Evolutionary conservation across 164 flowering plant genomes (phyloP), one percentile per base, ranked within the genome.

Genomic region (Nelumbo lutea): DNA sequence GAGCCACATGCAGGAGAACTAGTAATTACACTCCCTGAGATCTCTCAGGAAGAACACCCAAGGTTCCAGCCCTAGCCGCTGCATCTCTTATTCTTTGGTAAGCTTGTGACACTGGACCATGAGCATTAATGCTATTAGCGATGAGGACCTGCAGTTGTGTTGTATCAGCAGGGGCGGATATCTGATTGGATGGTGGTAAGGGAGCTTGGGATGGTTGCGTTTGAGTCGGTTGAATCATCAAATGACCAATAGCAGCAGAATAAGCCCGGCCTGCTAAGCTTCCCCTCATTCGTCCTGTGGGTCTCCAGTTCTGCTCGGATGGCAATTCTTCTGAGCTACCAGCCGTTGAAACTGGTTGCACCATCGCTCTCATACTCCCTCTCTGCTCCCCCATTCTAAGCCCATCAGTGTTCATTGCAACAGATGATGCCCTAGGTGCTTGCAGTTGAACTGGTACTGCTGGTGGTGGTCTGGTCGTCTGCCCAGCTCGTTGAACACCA

Each of bases 231-330:
- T 66, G 85, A 61, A 80, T 80, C 66, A 90, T 79, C 39, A 66
- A 67, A 60, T 83, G 87, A 73, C 73, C 79, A 42, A 84, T 70
- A 57, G 86, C 92, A 7, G 79, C 80, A 50, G 84, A 62, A 48
- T 78, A 83, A 38, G 85, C 81, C 15, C 72, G 81, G 43, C 91
- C 92, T 1, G 84, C 11, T 15, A 91, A 82, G 73, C 90, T 87
- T 72, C 97, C 98, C 67, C 97, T 86, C 98, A 94, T 94, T 64
- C 90, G 81, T 9, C 87, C 86, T 5, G 83, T 42, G 2, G 95
- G 91, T 42, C 79, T 79, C 95, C 93, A 86, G 51, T 75, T 80
- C 69, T 81, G 80, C 46, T 86, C 91, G 3, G 81, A 58, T 62
- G 79, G 15, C 38, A 73, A 43, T 47, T 85, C 84, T 40, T 66